A percentile compares a stretch with the other conserved stretches of the same genome.
Conservation (phyloP, 345 rosid genomes). For the Aquilaria malaccensis region DNA sequence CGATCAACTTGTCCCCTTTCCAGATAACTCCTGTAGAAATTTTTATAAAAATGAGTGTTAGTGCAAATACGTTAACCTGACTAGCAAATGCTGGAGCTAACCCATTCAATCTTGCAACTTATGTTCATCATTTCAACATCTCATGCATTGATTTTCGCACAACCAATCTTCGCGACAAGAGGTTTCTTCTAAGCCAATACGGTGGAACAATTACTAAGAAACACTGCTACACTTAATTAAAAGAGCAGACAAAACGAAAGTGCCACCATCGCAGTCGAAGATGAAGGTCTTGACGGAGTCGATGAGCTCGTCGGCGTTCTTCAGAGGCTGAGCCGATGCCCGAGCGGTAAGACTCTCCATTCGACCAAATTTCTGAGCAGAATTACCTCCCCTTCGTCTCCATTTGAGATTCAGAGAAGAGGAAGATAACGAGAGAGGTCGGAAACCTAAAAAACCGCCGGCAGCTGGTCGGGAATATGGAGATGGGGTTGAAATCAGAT, state of each 20-base stretch:
- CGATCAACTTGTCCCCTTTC: slow-evolving; percentile 95
- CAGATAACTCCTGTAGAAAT: slow-evolving; percentile 72
- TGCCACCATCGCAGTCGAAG: slow-evolving; percentile 84
- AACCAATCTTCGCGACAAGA: background rate
- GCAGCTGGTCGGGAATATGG: slow-evolving; percentile 17
- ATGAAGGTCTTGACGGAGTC: slow-evolving; percentile 89
- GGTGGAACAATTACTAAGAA: background rate
- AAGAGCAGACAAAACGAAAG: background rate
- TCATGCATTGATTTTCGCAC: background rate
- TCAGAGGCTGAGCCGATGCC: slow-evolving; percentile 61
- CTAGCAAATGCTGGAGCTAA: background rate
- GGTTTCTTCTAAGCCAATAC: background rate
- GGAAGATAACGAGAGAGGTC: slow-evolving; percentile 10
- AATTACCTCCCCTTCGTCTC: slow-evolving; percentile 11
- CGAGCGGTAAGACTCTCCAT: slow-evolving; percentile 30
- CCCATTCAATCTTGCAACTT: background rate
- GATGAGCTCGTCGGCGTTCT: slow-evolving; percentile 77
- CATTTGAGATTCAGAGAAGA: slow-evolving; percentile 15
- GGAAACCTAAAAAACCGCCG: slow-evolving; percentile 16
- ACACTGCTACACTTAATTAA: background rate
- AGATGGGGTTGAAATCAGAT: slow-evolving; percentile 3
- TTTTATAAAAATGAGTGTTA: too few relatives aligned
- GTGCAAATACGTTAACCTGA: background rate
- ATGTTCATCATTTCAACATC: slow-evolving; percentile 1
- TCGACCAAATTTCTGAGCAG: slow-evolving; percentile 15